Conservation (phyloP, 371 early-diverging fungal genomes). For the Saksenaea oblongispora region DNA sequence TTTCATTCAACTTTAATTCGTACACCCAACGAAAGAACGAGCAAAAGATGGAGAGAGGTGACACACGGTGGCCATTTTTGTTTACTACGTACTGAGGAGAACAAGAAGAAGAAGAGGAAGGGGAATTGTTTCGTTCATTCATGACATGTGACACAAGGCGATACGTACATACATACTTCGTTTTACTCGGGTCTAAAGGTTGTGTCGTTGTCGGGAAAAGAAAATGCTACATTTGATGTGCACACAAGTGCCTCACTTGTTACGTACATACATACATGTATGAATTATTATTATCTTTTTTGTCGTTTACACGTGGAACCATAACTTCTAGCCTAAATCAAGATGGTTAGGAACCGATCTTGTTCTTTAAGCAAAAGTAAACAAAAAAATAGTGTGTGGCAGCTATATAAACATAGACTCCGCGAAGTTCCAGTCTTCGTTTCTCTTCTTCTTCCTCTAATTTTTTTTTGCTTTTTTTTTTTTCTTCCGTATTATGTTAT, state of each 20-base stretch:
- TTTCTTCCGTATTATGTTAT: not conserved
- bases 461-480: not conserved
- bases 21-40: not conserved
- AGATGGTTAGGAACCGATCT: not conserved
- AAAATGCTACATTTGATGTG: slow-evolving; percentile 1
- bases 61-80: not conserved
- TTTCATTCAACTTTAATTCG: not conserved
- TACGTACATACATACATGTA: not conserved
- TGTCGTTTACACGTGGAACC: not conserved
- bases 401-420: slow-evolving; percentile 1
- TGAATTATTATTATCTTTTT: not conserved
- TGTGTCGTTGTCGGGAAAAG: not conserved
- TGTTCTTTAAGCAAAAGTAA: not conserved
- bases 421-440: not conserved
- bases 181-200: not conserved
- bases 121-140: not conserved
- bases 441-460: not conserved
- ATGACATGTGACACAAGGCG: not conserved
- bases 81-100: slow-evolving; percentile 22
- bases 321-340: not conserved
- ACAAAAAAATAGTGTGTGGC: not conserved
- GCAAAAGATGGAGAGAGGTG: not conserved
- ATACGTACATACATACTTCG: not conserved
- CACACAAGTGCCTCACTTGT: not conserved
- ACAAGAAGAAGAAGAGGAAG: slow-evolving; percentile 22